Conservation (phyloP, 1,139 yeast species). For the Saccharomyces hybrid region DNA sequence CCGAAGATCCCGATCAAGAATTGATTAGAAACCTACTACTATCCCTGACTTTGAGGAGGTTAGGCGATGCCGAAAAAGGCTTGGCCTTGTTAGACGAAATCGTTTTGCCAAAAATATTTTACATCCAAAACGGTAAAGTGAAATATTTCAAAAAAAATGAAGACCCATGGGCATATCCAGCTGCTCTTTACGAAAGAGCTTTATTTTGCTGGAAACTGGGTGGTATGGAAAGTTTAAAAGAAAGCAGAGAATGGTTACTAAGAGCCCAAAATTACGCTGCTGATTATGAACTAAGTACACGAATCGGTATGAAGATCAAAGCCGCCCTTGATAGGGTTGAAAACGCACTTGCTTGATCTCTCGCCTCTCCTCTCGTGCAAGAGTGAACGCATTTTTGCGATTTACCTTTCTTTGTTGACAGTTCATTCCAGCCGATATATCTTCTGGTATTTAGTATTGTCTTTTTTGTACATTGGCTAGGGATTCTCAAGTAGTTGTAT, state of each 20-base stretch:
- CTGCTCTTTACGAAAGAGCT: conserved; percentile 79
- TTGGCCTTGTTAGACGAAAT: conserved; percentile 46
- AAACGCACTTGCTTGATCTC: conserved; percentile 15
- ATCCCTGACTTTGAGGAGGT: conserved; percentile 55
- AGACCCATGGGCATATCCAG: conserved; percentile 86
- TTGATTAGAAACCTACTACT: conserved; percentile 62
- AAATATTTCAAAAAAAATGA: conserved; percentile 44
- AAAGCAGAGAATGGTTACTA: conserved; percentile 62
- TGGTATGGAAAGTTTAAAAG: conserved; percentile 48
- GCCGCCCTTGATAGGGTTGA: conserved; percentile 73
- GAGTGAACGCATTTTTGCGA: background rate
- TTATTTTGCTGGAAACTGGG: conserved; percentile 68
- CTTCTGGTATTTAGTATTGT: background rate
- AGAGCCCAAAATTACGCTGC: conserved; percentile 73
- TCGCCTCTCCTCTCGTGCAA: too few species aligned
- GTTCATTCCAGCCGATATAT: too few species aligned
- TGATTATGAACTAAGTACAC: conserved; percentile 86
- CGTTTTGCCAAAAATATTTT: conserved; percentile 40
- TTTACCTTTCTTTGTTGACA: too few species aligned
- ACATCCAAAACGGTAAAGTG: conserved; percentile 23
- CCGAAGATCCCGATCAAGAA: conserved; percentile 48
- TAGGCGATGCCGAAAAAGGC: conserved; percentile 58
- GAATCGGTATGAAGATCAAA: conserved; percentile 84
- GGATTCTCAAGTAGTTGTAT: too few species aligned
- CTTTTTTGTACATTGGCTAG: background rate